phyloP scores from a whole-genome alignment of 108 stramenopile genomes.

The Bacterosira constricta region DNA sequence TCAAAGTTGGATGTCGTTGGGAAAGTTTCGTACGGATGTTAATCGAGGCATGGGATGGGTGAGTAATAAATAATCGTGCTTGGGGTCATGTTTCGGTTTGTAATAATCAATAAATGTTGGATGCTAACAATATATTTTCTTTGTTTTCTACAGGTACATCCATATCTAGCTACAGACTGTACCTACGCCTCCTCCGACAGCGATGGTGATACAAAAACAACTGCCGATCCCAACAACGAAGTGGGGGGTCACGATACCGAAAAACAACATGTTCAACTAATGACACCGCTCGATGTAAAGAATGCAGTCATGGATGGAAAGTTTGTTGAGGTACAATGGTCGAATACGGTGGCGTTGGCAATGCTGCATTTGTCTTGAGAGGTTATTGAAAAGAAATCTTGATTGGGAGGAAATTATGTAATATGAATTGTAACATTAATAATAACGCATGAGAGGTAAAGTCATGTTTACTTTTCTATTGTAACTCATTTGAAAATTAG shows the following conservation, averaged over 20 bases:
- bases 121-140: no score
- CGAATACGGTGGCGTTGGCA: constrained; percentile 76
- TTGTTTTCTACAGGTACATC: no score
- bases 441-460: no score
- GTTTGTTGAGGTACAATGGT: constrained; percentile 87
- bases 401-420: no score
- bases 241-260: constrained; percentile 81
- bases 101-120: no score
- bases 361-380: constrained; percentile 42
- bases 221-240: constrained; percentile 12
- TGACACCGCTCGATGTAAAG: constrained; percentile 55
- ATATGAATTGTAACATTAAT: no score
- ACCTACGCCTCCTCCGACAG: not conserved
- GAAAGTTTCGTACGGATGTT: not conserved
- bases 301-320: constrained; percentile 52
- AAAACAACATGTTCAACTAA: constrained; percentile 52
- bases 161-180: constrained; percentile 67
- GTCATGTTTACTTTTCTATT: no score
- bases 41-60: constrained; percentile 16
- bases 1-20: not conserved
- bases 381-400: not conserved
- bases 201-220: constrained; percentile 4
- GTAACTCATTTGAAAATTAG: no score
- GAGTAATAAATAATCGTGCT: no score
- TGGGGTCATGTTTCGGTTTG: no score